Evolutionary conservation across 306 rosid species (phyloP).

Genomic region (Fragaria vesca): DNA sequence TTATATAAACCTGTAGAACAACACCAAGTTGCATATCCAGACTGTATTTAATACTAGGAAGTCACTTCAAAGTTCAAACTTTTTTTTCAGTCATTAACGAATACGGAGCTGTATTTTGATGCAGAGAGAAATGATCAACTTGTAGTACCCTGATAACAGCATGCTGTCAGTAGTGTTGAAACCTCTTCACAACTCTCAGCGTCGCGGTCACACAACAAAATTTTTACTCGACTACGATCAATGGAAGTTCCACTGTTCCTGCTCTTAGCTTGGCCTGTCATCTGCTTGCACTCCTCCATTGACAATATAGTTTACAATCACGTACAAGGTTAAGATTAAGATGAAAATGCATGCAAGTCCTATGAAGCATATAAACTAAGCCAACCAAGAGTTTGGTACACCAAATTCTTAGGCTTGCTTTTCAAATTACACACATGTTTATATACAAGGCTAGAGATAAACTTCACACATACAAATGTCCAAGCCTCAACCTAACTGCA

Average conservation of each 20-base stretch:
- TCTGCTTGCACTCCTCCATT: constrained; percentile 10
- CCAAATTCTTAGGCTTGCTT: constrained; percentile 2
- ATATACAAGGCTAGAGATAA: neutral
- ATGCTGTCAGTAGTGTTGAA: constrained; percentile 13
- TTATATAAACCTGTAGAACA: neutral
- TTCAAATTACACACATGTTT: neutral
- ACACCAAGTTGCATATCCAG: neutral
- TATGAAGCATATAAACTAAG: constrained; percentile 7
- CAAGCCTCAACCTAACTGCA: constrained; percentile 7
- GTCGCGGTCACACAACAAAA: constrained; percentile 21
- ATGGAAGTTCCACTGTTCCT: constrained; percentile 5
- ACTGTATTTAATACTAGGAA: neutral
- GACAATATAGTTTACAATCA: neutral
- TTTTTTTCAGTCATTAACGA: neutral
- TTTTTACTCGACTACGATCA: neutral
- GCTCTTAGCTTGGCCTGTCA: neutral
- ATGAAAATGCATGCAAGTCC: constrained; percentile 7
- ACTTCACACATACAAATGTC: neutral
- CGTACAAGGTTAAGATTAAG: neutral
- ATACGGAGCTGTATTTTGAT: neutral
- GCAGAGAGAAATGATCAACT: neutral
- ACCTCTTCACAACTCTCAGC: constrained; percentile 25
- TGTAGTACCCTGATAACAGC: constrained; percentile 22
- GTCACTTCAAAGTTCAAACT: neutral
- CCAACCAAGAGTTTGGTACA: constrained; percentile 11